Percentiles rank a stretch among this genome's conserved stretches.
These are phyloP conservation scores for Mycosphaerelloides madeirae DNA, from an alignment of 2,329 filamentous ascomycete species.

Conservation along the genomic window DNA sequence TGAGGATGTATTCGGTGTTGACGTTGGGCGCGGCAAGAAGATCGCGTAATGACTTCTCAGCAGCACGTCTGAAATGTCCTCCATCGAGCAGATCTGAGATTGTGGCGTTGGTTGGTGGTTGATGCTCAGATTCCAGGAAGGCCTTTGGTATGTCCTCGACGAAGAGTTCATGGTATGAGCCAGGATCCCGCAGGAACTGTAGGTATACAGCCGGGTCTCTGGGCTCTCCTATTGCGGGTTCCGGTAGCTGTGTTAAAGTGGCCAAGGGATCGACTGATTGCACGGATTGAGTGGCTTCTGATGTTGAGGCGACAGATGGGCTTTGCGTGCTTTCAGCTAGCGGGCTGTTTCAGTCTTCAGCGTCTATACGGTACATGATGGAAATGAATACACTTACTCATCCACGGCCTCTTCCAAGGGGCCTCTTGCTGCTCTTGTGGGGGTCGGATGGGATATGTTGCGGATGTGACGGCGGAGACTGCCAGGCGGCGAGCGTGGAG, in stretches of 20 bases:
- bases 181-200: slow-evolving; percentile 70
- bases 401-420: slow-evolving; percentile 62
- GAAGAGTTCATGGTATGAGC: slow-evolving; percentile 78
- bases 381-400: slow-evolving; percentile 54
- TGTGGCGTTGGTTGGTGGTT: slow-evolving; percentile 59
- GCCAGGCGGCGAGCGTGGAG: slow-evolving; percentile 23
- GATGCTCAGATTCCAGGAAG: slow-evolving; percentile 65
- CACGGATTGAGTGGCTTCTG: slow-evolving; percentile 4
- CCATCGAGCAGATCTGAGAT: slow-evolving; percentile 63
- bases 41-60: slow-evolving; percentile 37
- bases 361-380: slow-evolving; percentile 1
- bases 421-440: slow-evolving; percentile 68
- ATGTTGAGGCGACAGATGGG: slow-evolving; percentile 5
- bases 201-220: slow-evolving; percentile 57
- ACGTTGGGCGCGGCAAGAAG: slow-evolving; percentile 45
- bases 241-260: slow-evolving; percentile 9
- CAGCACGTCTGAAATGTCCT: slow-evolving; percentile 69
- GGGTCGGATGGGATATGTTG: slow-evolving; percentile 38
- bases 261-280: neutral
- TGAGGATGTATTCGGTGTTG: slow-evolving; percentile 65
- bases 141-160: slow-evolving; percentile 56
- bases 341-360: slow-evolving; percentile 25
- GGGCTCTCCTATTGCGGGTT: slow-evolving; percentile 10
- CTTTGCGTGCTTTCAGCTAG: slow-evolving; percentile 21
- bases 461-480: slow-evolving; percentile 28